Percentiles rank a stretch among this genome's conserved stretches.
phyloP scores from a whole-genome alignment of 768 basidiomycete genomes.

The Melanogaster broomeanus region DNA sequence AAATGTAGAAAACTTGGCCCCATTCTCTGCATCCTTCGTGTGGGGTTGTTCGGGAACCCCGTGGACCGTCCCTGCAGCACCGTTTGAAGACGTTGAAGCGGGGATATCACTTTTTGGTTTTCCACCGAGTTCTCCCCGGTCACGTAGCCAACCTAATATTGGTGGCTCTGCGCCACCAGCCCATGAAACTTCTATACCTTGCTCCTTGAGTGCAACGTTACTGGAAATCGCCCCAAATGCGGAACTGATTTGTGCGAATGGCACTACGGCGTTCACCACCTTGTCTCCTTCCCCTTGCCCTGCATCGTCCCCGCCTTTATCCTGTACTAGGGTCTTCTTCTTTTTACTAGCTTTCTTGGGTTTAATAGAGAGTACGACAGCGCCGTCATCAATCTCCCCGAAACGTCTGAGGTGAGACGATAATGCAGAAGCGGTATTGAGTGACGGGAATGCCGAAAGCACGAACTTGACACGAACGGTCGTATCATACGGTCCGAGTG shows the following conservation, averaged over 20 bases:
- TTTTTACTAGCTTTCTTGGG: conserved; percentile 43
- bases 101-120: not conserved
- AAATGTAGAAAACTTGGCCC: conserved; percentile 60
- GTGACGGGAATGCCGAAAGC: conserved; percentile 49
- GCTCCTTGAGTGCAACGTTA: conserved; percentile 49
- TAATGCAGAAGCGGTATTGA: conserved; percentile 20
- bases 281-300: conserved; percentile 46
- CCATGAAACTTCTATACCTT: conserved; percentile 76
- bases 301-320: conserved; percentile 32
- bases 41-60: conserved; percentile 4
- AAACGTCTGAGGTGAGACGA: conserved; percentile 54
- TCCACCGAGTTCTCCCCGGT: conserved; percentile 61
- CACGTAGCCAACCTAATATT: conserved; percentile 71
- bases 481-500: conserved; percentile 68
- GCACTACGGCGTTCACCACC: conserved; percentile 68
- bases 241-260: conserved; percentile 73
- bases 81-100: conserved; percentile 27
- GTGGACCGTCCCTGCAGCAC: not conserved
- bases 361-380: conserved; percentile 70
- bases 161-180: conserved; percentile 70
- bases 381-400: conserved; percentile 60
- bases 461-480: conserved; percentile 74
- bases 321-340: conserved; percentile 36
- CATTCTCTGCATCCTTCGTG: not conserved
- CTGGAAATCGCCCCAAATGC: conserved; percentile 77